Evolutionary conservation across 805 yeast species (phyloP).

Genomic region (Teunomyces tritomae): DNA sequence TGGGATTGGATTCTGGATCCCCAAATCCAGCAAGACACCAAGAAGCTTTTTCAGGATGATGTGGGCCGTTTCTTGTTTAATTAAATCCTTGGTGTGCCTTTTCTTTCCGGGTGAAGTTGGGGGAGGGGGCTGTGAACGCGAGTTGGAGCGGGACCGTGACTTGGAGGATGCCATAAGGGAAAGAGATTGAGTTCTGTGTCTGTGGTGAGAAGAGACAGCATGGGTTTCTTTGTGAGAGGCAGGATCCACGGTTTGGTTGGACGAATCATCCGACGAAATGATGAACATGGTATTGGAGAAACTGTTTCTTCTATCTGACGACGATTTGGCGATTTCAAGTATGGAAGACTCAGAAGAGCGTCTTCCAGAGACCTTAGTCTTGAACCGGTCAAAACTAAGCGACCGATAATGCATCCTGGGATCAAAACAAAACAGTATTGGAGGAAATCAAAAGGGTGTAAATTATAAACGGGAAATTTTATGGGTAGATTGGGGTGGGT

Average conservation of each 20-base stretch:
- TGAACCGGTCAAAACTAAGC: conserved; percentile 24
- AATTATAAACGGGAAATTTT: background rate
- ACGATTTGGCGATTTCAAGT: conserved; percentile 15
- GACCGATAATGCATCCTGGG: conserved; percentile 5
- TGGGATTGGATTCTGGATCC: conserved; percentile 39
- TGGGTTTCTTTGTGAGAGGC: background rate
- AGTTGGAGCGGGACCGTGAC: conserved; percentile 10
- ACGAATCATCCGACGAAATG: conserved; percentile 8
- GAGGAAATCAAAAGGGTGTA: background rate
- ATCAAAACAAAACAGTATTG: background rate
- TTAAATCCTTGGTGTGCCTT: conserved; percentile 34
- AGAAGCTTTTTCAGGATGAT: conserved; percentile 35
- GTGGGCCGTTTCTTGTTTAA: conserved; percentile 37
- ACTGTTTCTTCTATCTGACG: conserved; percentile 18
- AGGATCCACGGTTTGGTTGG: conserved; percentile 1
- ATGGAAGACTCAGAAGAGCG: conserved; percentile 25
- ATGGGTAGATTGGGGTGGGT: background rate
- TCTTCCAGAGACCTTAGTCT: conserved; percentile 24
- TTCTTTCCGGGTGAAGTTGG: conserved; percentile 13
- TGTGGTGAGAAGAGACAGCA: background rate
- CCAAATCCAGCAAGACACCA: conserved; percentile 31
- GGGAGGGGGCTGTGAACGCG: conserved; percentile 2
- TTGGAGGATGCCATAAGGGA: conserved; percentile 5
- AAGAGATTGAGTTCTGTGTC: conserved; percentile 7
- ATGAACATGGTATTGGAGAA: conserved; percentile 20